Conservation (phyloP, 2,329 filamentous ascomycete genomes). For the Chaetomiaceae sp. region DNA sequence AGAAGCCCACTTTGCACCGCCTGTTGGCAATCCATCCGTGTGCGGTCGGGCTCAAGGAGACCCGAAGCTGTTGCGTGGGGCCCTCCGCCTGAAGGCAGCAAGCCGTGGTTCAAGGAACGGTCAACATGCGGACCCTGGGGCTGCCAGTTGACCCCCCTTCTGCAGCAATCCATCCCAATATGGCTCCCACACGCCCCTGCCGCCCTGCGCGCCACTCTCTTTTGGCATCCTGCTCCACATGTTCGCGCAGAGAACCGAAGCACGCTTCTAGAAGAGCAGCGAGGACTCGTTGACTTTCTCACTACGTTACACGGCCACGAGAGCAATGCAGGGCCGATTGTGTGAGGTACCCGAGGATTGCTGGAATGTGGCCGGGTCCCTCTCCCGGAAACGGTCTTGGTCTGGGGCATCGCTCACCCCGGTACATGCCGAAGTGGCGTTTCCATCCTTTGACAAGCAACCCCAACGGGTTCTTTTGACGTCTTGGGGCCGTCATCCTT, state of each 20-base stretch:
- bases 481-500: neutral
- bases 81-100: conserved; percentile 9
- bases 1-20: conserved; percentile 13
- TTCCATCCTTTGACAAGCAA: conserved; percentile 15
- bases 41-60: conserved; percentile 17
- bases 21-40: conserved; percentile 20
- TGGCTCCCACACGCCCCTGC: neutral
- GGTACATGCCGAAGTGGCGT: conserved; percentile 17
- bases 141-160: conserved; percentile 5
- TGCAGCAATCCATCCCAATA: conserved; percentile 5
- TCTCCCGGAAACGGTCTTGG: conserved; percentile 25
- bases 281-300: conserved; percentile 16
- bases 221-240: conserved; percentile 19
- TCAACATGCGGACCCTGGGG: conserved; percentile 1
- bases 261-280: conserved; percentile 19
- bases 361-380: conserved; percentile 24
- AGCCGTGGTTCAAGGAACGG: conserved; percentile 16
- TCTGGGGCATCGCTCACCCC: conserved; percentile 7
- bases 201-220: neutral
- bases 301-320: conserved; percentile 13
- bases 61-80: conserved; percentile 5
- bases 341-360: conserved; percentile 16
- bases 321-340: conserved; percentile 15
- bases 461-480: conserved; percentile 2
- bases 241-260: conserved; percentile 25